Conservation (phyloP, 768 basidiomycete species). For the Termitomyces sp. region DNA sequence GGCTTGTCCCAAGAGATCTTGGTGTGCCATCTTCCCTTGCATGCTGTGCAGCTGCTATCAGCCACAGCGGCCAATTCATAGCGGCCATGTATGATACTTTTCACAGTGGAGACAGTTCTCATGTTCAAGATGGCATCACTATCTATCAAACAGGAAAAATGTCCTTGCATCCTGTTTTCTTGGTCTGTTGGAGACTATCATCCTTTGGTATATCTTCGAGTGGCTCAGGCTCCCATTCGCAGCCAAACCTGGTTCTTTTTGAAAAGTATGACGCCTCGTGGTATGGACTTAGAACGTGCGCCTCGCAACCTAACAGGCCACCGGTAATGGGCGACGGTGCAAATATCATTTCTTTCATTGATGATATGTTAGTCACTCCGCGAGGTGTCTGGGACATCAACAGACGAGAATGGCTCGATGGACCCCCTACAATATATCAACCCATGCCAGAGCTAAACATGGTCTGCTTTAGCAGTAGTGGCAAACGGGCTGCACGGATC, state of each 20-base stretch:
- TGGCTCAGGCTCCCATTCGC: neutral
- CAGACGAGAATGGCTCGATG: neutral
- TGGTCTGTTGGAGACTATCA: slow-evolving; percentile 4
- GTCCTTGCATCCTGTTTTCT: neutral
- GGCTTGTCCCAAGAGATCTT: neutral
- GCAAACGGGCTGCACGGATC: neutral
- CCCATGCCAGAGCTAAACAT: neutral
- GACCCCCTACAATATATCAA: neutral
- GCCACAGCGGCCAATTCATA: neutral
- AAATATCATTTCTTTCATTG: neutral
- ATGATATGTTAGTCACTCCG: slow-evolving; percentile 1
- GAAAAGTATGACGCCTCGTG: neutral
- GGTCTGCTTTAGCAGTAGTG: slow-evolving; percentile 3
- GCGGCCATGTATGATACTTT: neutral
- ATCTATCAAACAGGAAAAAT: no score
- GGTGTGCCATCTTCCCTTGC: neutral
- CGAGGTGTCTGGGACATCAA: slow-evolving; percentile 2
- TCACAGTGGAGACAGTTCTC: neutral
- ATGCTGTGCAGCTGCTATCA: neutral
- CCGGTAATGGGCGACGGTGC: neutral
- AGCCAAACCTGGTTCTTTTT: neutral
- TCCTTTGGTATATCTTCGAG: neutral
- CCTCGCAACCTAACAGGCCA: neutral
- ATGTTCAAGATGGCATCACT: no score
- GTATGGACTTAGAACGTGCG: neutral